Evolutionary conservation across 305 asterid genomes (phyloP), one percentile per base, ranked within the genome.

Genomic region (Ajuga reptans): DNA sequence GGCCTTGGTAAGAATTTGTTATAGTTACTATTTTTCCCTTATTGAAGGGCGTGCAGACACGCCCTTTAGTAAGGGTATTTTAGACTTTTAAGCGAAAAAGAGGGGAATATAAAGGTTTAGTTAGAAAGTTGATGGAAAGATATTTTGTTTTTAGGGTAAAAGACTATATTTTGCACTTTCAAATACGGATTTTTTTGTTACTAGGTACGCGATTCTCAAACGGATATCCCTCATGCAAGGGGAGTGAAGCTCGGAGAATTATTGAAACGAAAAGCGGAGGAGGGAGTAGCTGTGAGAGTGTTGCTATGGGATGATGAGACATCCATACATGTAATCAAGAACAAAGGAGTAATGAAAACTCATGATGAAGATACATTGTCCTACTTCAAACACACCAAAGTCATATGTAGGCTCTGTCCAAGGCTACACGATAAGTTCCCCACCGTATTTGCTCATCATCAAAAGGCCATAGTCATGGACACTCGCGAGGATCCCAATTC

Each of bases 221-320:
- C 96, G 3, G 85, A 79, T 42, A 80, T 85, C 63, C 90, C 86
- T 27, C 91, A 86, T 29, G 96, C 96, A 9, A 66, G 78, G 39
- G 98, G 98, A 37, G 87, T 89, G 77, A 89, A 86, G 75, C 87
- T 92, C 0, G 96, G 98, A 6, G 96, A 92, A 33, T 51, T 92
- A 36, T 64, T 92, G 73, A 87, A 81, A 74, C 84, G 84, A 33
- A 92, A 89, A 80, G 95, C 96, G 5, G 91, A 86, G 55, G 98
- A 89, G 77, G 96, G 95, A 9, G 95, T 92, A 14, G 87, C 92
- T 0, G 96, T 92, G 64, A 86, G 92, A 72, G 76, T 92, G 78
- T 57, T 92, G 78, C 76, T 92, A 29, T 92, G 98, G 98, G 87
- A 92, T 46, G 98, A 92, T 14, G 89, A 86, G 77, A 92, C 98